These are phyloP conservation scores for Anthracocystis walkeri DNA, from an alignment of 1,284 basidiomycete genomes.

Conservation along the genomic window DNA sequence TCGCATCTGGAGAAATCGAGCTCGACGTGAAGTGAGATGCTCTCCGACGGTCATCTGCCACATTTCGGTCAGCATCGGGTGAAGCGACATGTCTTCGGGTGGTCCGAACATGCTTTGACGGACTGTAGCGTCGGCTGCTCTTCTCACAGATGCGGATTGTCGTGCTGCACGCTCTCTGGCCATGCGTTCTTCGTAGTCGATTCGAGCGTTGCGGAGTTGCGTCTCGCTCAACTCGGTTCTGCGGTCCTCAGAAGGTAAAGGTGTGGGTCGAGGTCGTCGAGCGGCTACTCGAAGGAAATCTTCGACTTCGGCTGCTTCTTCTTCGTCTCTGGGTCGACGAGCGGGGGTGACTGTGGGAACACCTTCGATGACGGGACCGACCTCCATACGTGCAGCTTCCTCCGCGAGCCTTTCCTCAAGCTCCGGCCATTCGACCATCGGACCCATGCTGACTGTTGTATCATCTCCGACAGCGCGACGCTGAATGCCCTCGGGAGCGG, in stretches of 20 bases:
- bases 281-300: constrained; percentile 8
- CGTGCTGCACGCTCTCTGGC: constrained; percentile 6
- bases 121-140: constrained; percentile 4
- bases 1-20: constrained; percentile 12
- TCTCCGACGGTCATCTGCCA: constrained; percentile 39
- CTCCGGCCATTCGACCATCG: constrained; percentile 39
- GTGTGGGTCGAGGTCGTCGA: constrained; percentile 13
- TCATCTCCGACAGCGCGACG: constrained; percentile 19
- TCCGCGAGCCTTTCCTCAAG: constrained; percentile 33
- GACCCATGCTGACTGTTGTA: constrained; percentile 10
- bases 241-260: constrained; percentile 21
- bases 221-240: constrained; percentile 26
- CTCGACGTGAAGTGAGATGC: constrained; percentile 17
- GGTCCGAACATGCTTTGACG: constrained; percentile 21
- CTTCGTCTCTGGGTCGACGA: constrained; percentile 24
- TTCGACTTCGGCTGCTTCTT: constrained; percentile 23
- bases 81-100: constrained; percentile 26
- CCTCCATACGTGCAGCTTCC: constrained; percentile 35
- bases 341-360: constrained; percentile 26
- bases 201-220: constrained; percentile 20
- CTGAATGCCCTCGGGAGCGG: constrained; percentile 16
- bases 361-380: constrained; percentile 25
- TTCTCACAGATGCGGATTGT: background rate
- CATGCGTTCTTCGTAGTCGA: constrained; percentile 34
- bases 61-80: constrained; percentile 23